A percentile compares a stretch with the other conserved stretches of the same genome.
phyloP scores from a whole-genome alignment of 306 rosid genomes.

The Trichosanthes cucumerina region DNA sequence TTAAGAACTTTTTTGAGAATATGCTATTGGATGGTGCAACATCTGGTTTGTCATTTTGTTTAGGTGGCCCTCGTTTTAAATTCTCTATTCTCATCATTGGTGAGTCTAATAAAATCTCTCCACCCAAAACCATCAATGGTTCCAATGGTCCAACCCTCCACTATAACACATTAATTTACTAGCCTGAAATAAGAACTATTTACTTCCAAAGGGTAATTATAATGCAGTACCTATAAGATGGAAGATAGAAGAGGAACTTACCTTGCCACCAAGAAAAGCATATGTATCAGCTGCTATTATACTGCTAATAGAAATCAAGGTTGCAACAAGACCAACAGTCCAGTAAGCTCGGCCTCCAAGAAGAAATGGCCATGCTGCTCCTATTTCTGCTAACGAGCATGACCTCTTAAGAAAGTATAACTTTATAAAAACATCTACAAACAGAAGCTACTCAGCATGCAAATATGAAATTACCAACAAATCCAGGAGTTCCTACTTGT shows the following conservation, averaged over 20 bases:
- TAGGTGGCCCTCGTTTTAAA: too few species aligned
- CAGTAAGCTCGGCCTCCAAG: constrained; percentile 70
- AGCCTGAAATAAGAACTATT: neutral
- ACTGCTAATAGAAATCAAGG: constrained; percentile 70
- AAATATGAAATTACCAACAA: neutral
- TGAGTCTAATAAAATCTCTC: neutral
- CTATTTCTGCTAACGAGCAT: constrained; percentile 29
- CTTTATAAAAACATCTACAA: neutral
- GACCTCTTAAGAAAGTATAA: constrained; percentile 5
- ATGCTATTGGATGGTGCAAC: too few species aligned
- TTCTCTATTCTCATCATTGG: neutral
- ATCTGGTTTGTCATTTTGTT: too few species aligned
- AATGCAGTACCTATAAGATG: neutral
- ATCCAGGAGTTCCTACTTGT: neutral
- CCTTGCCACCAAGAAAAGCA: constrained; percentile 95
- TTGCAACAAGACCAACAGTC: constrained; percentile 97
- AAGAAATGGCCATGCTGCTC: constrained; percentile 39
- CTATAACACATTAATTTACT: neutral
- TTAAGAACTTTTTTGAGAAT: too few species aligned
- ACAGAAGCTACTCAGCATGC: constrained; percentile 10
- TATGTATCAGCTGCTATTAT: constrained; percentile 90
- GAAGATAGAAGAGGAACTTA: constrained; percentile 17
- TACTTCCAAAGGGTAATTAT: neutral
- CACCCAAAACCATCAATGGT: neutral
- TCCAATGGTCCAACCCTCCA: neutral